Percentiles rank a stretch among this genome's conserved stretches.
Evolutionary conservation across 108 stramenopile genomes (phyloP).

Genomic region (Cyclotella kingstonii): DNA sequence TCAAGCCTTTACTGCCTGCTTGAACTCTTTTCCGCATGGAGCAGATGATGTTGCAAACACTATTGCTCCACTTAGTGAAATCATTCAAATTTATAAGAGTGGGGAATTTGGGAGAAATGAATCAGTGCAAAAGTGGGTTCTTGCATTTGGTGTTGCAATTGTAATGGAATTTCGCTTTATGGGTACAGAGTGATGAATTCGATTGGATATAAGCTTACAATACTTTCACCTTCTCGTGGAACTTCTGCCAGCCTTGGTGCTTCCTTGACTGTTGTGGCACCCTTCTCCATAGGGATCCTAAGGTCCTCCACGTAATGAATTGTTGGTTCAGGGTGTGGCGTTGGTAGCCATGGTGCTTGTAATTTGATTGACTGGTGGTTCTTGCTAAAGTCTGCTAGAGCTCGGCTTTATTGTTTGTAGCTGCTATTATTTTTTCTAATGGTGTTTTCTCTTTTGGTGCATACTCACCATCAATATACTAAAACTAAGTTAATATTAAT

Average conservation of each 20-base stretch:
- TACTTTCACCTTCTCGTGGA: conserved; percentile 52
- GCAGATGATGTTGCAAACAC: conserved; percentile 71
- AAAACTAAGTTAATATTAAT: too few species aligned
- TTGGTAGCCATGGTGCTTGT: too few species aligned
- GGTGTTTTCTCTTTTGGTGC: too few species aligned
- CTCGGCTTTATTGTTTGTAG: too few species aligned
- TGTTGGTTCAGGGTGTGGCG: too few species aligned
- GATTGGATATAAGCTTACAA: conserved; percentile 52
- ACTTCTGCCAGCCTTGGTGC: conserved; percentile 51
- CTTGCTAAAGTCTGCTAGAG: too few species aligned
- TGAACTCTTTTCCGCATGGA: conserved; percentile 73
- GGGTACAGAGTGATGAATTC: conserved; percentile 44
- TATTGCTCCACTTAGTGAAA: conserved; percentile 58
- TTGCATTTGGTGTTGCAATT: conserved; percentile 55
- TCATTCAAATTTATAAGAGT: conserved; percentile 45
- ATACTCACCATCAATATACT: too few species aligned
- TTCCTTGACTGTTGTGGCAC: too few species aligned
- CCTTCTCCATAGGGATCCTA: too few species aligned
- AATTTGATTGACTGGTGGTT: too few species aligned
- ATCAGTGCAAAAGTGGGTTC: conserved; percentile 49
- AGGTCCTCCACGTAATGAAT: too few species aligned
- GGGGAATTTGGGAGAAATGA: conserved; percentile 21
- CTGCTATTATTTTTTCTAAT: too few species aligned
- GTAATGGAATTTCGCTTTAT: conserved; percentile 46
- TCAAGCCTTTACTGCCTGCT: conserved; percentile 65